These are phyloP conservation scores for Saccharum hybrid DNA, from an alignment of 202 grass and related monocot species.

Conservation along the genomic window DNA sequence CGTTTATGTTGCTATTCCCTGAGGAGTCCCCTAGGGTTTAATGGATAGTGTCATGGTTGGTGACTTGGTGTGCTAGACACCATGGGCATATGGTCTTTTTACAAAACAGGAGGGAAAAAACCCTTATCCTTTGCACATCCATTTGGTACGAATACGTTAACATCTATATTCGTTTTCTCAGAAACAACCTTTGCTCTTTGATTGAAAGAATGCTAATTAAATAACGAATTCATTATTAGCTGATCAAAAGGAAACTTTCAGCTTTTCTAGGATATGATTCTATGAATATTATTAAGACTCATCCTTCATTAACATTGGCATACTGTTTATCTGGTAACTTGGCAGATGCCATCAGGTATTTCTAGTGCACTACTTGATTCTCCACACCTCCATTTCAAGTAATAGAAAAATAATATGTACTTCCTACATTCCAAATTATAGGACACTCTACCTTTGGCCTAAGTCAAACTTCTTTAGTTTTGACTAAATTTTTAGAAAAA, in stretches of 20 bases:
- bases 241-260: too few relatives aligned
- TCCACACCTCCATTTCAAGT: conserved; percentile 7
- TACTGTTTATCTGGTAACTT: conserved; percentile 7
- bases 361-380: conserved; percentile 22
- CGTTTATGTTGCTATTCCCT: conserved; percentile 3
- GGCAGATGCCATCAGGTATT: background rate
- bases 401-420: background rate
- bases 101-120: background rate
- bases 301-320: conserved; percentile 4
- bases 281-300: conserved; percentile 18
- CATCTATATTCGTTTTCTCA: background rate
- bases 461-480: background rate
- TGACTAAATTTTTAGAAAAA: background rate
- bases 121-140: conserved; percentile 1
- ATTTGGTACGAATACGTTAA: background rate
- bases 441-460: background rate
- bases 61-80: background rate
- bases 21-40: background rate
- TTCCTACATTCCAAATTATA: background rate
- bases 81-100: background rate
- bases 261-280: background rate
- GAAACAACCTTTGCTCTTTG: background rate
- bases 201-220: conserved; percentile 20
- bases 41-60: background rate
- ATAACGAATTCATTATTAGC: background rate